Evolutionary conservation across 306 rosid species (phyloP).

Genomic region (Aeschynomene evenia): DNA sequence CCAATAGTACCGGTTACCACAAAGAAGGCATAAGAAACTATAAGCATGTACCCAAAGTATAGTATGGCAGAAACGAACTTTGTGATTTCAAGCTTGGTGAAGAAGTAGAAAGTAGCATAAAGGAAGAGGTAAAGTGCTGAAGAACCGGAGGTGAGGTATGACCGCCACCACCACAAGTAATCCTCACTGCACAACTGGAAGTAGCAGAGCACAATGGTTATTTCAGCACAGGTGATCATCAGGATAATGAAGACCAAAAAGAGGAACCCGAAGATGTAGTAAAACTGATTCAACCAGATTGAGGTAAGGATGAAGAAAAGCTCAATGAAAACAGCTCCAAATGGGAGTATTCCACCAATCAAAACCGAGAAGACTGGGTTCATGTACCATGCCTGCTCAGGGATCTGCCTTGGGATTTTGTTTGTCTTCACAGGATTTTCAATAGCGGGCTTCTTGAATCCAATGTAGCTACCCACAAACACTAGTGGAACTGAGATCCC

Average conservation of each 20-base stretch:
- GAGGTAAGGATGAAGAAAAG: constrained; percentile 98
- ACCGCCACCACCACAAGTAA: constrained; percentile 98
- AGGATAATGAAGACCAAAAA: constrained; percentile 93
- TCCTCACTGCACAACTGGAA: constrained; percentile 99
- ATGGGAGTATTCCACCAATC: constrained; percentile 96
- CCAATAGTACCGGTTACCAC: constrained; percentile 97
- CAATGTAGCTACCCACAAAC: constrained; percentile 87
- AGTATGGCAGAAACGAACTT: constrained; percentile 81
- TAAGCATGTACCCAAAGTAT: constrained; percentile 94
- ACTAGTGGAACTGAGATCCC: constrained; percentile 98
- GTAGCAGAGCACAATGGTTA: constrained; percentile 93
- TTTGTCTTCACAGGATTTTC: constrained; percentile 97
- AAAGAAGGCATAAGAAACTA: constrained; percentile 90
- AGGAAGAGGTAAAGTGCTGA: constrained; percentile 94
- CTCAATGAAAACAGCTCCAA: constrained; percentile 96
- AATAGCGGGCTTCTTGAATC: constrained; percentile 94
- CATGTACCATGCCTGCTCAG: constrained; percentile 99
- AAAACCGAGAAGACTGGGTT: constrained; percentile 83
- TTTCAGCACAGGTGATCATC: constrained; percentile 88
- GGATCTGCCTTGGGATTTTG: constrained; percentile 98
- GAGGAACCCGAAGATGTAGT: constrained; percentile 97
- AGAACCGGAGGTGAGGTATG: constrained; percentile 92
- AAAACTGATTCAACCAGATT: constrained; percentile 98
- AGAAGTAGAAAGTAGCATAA: constrained; percentile 96
- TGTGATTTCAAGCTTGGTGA: constrained; percentile 98